phyloP scores from a whole-genome alignment of 345 rosid genomes.

The Murraya paniculata region DNA sequence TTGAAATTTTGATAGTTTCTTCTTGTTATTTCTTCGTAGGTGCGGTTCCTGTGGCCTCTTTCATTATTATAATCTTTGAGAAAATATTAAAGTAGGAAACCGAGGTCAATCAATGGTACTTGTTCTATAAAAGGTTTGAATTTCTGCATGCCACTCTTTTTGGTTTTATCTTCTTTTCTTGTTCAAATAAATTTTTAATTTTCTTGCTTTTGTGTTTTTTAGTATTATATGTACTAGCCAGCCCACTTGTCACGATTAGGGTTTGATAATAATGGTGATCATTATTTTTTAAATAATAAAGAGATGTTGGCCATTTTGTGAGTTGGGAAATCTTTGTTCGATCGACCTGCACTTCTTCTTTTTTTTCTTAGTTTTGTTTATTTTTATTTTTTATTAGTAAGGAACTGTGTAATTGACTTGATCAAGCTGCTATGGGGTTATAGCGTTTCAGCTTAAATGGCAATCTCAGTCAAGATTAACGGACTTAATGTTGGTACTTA shows the following conservation, averaged over 20 bases:
- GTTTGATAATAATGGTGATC: conserved; percentile 12
- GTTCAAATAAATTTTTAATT: background rate
- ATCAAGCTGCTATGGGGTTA: background rate
- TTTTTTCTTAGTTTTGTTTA: background rate
- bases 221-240: background rate
- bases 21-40: conserved; percentile 65
- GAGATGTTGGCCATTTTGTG: background rate
- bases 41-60: conserved; percentile 41
- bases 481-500: too few species aligned
- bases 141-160: conserved; percentile 20
- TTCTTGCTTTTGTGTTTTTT: background rate
- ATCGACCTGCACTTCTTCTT: background rate
- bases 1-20: conserved; percentile 54
- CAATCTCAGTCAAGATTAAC: too few species aligned
- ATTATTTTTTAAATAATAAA: background rate
- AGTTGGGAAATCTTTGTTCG: conserved; percentile 9
- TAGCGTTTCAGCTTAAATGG: background rate
- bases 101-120: conserved; percentile 48
- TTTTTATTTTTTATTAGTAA: background rate
- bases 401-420: background rate
- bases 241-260: conserved; percentile 24
- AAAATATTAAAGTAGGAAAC: conserved; percentile 25
- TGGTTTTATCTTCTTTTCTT: conserved; percentile 22
- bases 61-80: conserved; percentile 11
- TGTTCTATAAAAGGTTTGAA: conserved; percentile 24